Percentiles rank a stretch among this genome's conserved stretches.
phyloP scores from a whole-genome alignment of 768 basidiomycete genomes.

The Omphalotus guepiniiformis region DNA sequence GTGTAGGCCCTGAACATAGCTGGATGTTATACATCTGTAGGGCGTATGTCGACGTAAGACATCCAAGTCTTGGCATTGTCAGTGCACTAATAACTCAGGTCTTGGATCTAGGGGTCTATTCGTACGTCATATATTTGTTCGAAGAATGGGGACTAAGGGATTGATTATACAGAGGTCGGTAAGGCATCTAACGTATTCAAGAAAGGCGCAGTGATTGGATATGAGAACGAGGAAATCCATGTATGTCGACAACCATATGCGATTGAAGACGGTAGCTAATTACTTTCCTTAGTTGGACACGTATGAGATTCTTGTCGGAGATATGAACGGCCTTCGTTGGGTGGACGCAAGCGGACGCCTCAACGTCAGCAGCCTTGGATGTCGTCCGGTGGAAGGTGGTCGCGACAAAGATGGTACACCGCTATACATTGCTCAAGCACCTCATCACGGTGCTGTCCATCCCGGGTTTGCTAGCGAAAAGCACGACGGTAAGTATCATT shows the following conservation, averaged over 20 bases:
- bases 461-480: constrained; percentile 63
- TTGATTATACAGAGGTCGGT: constrained; percentile 65
- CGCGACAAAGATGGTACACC: constrained; percentile 55
- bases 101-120: constrained; percentile 42
- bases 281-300: constrained; percentile 41
- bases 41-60: constrained; percentile 54
- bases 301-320: constrained; percentile 70
- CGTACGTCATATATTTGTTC: constrained; percentile 28
- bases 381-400: constrained; percentile 63
- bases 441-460: constrained; percentile 44
- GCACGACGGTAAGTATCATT: constrained; percentile 38
- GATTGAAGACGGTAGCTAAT: background rate
- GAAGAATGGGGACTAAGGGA: background rate
- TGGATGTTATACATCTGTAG: constrained; percentile 55
- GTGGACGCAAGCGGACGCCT: constrained; percentile 44
- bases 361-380: constrained; percentile 38
- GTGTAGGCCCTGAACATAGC: constrained; percentile 50
- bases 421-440: constrained; percentile 59
- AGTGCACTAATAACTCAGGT: constrained; percentile 2
- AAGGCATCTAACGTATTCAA: constrained; percentile 56
- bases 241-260: constrained; percentile 30
- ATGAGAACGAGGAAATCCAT: constrained; percentile 51
- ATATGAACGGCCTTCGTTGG: constrained; percentile 56
- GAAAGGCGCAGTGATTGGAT: constrained; percentile 65
- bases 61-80: constrained; percentile 1